phyloP scores from a whole-genome alignment of 345 rosid species.

The Populus simonii region DNA sequence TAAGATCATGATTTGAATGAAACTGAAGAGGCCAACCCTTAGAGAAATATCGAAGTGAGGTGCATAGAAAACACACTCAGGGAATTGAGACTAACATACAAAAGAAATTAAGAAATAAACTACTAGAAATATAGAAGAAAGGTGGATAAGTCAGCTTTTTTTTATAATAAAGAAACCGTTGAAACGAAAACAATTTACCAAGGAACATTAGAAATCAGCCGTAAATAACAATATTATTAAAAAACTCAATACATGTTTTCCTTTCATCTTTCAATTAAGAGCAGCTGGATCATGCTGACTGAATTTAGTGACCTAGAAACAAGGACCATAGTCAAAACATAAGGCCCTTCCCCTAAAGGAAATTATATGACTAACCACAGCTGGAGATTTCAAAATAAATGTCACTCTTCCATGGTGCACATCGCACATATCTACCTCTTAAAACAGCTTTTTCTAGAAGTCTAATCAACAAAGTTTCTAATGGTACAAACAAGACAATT shows the following conservation, averaged over 20 bases:
- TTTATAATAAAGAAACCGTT: background rate
- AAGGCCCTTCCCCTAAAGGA: background rate
- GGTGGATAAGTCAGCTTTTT: background rate
- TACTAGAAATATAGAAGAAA: background rate
- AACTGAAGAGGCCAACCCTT: background rate
- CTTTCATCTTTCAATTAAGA: background rate
- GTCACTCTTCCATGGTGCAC: background rate
- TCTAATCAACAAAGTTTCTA: background rate
- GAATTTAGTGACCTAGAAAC: background rate
- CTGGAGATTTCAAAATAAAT: background rate
- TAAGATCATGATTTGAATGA: too few species aligned
- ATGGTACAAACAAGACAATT: background rate
- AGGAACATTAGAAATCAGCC: background rate
- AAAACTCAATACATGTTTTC: background rate
- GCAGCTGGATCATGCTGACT: background rate
- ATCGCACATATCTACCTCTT: background rate
- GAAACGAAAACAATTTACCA: background rate
- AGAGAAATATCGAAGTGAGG: background rate
- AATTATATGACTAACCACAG: background rate
- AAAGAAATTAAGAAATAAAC: background rate
- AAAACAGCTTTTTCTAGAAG: background rate
- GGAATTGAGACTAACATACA: background rate
- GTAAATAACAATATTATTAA: background rate
- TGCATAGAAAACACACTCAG: background rate
- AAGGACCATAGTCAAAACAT: background rate